Conservation (phyloP, 352 stramenopile species). For the Bremia lactucae region DNA sequence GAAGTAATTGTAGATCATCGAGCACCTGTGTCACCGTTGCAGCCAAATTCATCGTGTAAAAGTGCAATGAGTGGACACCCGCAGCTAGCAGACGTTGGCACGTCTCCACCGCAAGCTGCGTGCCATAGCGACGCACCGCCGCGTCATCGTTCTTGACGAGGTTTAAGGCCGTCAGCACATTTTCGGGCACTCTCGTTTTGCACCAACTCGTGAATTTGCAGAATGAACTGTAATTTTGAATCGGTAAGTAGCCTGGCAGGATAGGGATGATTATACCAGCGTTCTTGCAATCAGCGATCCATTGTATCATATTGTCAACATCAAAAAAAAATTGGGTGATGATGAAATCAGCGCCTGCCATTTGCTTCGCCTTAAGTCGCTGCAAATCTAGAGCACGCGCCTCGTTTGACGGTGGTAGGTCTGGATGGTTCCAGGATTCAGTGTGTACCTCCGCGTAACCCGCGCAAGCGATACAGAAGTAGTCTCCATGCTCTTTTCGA, state of each 20-base stretch:
- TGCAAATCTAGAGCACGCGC: constrained; percentile 85
- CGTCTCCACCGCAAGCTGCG: constrained; percentile 90
- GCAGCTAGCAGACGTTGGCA: constrained; percentile 84
- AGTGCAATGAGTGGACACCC: constrained; percentile 79
- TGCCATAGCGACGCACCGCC: constrained; percentile 89
- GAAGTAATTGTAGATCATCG: constrained; percentile 56
- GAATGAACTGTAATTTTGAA: constrained; percentile 93
- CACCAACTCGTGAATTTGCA: constrained; percentile 98
- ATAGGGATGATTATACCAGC: constrained; percentile 92
- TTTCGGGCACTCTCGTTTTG: constrained; percentile 90
- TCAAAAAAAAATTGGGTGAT: constrained; percentile 99
- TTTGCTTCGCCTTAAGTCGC: constrained; percentile 95
- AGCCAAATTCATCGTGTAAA: constrained; percentile 94
- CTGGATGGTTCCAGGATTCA: constrained; percentile 76
- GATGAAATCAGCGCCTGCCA: constrained; percentile 96
- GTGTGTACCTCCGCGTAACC: constrained; percentile 94
- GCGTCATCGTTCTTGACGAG: constrained; percentile 91
- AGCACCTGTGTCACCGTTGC: constrained; percentile 81
- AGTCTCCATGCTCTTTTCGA: constrained; percentile 90
- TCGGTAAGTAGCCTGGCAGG: constrained; percentile 87
- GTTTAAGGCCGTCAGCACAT: constrained; percentile 61
- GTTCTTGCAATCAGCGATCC: constrained; percentile 88
- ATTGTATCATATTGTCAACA: constrained; percentile 91
- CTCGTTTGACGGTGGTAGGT: constrained; percentile 70
- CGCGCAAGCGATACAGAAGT: constrained; percentile 95